Base-by-base conservation (phyloP, 169 alveolate species). In the Cryptosporidium sp. region DNA sequence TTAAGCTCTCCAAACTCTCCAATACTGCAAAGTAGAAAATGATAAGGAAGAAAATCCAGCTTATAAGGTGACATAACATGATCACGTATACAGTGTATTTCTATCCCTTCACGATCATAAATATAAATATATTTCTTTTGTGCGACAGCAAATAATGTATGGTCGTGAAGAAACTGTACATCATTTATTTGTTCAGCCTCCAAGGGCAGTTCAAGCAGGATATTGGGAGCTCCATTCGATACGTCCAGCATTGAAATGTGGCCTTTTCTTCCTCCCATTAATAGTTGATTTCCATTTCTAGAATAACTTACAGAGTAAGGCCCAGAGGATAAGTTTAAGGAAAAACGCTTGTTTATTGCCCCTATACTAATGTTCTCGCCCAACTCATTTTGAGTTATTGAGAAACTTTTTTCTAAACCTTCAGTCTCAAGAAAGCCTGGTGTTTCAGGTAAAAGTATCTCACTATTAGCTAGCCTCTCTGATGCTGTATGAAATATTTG, bases 61-160 rank as follows among this genome's bases (percentile, higher is more conserved):
- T 96, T 93, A 33, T 92, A 93, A 0, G 97, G 92, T 65, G 93
- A 92, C 71, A 94, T 95, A 21, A 95, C 86, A 85, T 91, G 95
- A 33, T 93, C 97, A 48, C 97, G 95, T 68, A 98, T 89, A 37
- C 96, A 92, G 92, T 98, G 98, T 3, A 98, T 94, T 92, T 98
- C 99, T 37, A 95, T 89, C 35, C 99, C 99, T 80, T 95, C 93
- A 71, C 96, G 93, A 91, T 98, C 99, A 92, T 98, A 98, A 21
- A 98, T 94, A 91, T 95, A 97, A 16, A 96, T 92, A 80, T 96
- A 92, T 85, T 96, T 96, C 91, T 96, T 96, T 92, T 98, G 98
- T 0, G 98, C 98, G 9, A 96, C 98, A 26, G 99, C 99, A 85
- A 97, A 94, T 85, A 97, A 91, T 29, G 95, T 94, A 62, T 98